A percentile compares a stretch with the other conserved stretches of the same genome.
phyloP scores from a whole-genome alignment of 139 green algal genomes.

The Desmodesmus armatus region DNA sequence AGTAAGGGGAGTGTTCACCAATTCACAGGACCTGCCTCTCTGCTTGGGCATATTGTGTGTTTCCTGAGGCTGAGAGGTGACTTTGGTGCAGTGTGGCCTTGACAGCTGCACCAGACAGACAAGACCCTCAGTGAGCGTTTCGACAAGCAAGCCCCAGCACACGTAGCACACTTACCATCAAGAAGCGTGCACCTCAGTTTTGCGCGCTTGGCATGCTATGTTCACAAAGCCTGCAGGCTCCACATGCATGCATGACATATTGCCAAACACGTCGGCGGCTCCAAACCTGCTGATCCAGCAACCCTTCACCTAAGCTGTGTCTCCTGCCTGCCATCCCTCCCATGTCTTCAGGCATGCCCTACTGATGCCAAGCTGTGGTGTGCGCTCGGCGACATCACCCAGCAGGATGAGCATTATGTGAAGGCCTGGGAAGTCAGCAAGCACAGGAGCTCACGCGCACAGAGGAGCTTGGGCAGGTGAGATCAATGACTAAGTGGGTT shows the following conservation, averaged over 20 bases:
- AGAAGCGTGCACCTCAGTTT: background rate
- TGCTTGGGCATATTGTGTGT: too few relatives aligned
- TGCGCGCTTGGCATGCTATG: background rate
- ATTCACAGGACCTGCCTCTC: too few relatives aligned
- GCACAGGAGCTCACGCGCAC: conserved; percentile 70
- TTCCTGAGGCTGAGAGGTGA: too few relatives aligned
- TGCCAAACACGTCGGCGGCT: background rate
- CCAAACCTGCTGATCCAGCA: background rate
- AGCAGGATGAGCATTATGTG: conserved; percentile 72
- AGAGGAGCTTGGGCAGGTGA: conserved; percentile 78
- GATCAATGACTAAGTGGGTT: too few relatives aligned
- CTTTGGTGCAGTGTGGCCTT: too few relatives aligned
- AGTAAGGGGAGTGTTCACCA: too few relatives aligned
- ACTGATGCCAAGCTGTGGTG: conserved; percentile 90
- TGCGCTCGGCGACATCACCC: conserved; percentile 87
- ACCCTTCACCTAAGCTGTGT: background rate
- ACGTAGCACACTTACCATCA: too few relatives aligned
- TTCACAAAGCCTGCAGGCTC: background rate
- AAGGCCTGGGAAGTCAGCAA: conserved; percentile 84
- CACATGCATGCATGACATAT: background rate
- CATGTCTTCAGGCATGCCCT: conserved; percentile 60
- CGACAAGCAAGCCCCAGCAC: too few relatives aligned
- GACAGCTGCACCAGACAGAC: too few relatives aligned
- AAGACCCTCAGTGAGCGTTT: too few relatives aligned
- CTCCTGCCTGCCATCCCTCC: background rate